These are phyloP conservation scores for Zygnema circumcarinatum DNA, from an alignment of 139 green algal species.

Conservation along the genomic window DNA sequence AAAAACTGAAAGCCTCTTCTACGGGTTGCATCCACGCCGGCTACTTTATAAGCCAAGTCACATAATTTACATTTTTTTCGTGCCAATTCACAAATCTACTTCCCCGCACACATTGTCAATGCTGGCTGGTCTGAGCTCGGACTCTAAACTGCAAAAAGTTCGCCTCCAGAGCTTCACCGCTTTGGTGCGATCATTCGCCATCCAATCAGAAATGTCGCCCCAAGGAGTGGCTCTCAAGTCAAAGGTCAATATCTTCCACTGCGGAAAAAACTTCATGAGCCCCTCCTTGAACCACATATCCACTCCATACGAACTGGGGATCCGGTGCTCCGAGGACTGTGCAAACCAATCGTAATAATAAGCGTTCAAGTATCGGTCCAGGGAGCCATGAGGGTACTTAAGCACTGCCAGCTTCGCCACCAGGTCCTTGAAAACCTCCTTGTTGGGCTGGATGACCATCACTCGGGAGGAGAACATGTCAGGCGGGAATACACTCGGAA, in stretches of 20 bases:
- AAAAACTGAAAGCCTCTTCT: too few species aligned
- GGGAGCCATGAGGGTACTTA: conserved; percentile 7
- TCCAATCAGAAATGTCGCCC: conserved; percentile 37
- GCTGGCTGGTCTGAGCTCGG: not conserved
- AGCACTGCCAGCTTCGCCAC: not conserved
- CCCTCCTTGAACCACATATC: conserved; percentile 61
- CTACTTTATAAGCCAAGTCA: too few species aligned
- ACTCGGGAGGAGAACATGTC: conserved; percentile 54
- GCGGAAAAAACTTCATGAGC: conserved; percentile 58
- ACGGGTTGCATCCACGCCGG: too few species aligned
- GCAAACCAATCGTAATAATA: conserved; percentile 54
- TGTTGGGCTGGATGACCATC: conserved; percentile 49
- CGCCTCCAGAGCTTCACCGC: conserved; percentile 46
- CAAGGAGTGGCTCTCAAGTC: conserved; percentile 34
- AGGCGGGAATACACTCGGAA: conserved; percentile 53
- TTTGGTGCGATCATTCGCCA: conserved; percentile 46
- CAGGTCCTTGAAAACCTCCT: conserved; percentile 39
- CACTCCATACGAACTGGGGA: conserved; percentile 39
- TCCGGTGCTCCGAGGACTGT: conserved; percentile 38
- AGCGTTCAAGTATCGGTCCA: conserved; percentile 50
- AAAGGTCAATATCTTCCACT: conserved; percentile 42
- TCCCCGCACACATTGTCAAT: conserved; percentile 41
- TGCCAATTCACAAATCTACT: not conserved
- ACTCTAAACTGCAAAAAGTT: conserved; percentile 52
- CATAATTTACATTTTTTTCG: too few species aligned